These are phyloP conservation scores for Aphanomyces stellatus DNA, from an alignment of 352 stramenopile genomes.

Conservation along the genomic window DNA sequence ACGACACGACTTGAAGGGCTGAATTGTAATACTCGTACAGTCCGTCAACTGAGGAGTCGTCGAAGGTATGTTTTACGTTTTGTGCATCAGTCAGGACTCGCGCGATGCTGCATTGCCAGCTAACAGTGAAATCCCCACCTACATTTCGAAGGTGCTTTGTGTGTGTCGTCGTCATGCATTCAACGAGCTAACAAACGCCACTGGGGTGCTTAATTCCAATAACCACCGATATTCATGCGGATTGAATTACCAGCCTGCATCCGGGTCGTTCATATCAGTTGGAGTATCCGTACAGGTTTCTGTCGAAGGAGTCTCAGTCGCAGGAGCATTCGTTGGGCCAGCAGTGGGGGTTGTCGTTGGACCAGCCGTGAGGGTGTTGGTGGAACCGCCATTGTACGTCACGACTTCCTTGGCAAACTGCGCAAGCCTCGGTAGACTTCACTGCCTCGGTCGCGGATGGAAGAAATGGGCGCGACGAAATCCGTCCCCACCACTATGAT, in stretches of 20 bases:
- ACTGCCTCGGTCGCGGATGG: constrained; percentile 31
- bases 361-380: background rate
- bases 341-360: background rate
- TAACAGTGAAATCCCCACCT: no score
- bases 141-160: no score
- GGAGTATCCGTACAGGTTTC: background rate
- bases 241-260: background rate
- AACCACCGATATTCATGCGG: background rate
- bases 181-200: no score
- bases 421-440: constrained; percentile 37
- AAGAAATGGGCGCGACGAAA: constrained; percentile 31
- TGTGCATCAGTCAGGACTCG: no score
- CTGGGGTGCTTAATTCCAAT: background rate
- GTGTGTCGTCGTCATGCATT: no score
- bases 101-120: no score
- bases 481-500: constrained; percentile 27
- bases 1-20: no score
- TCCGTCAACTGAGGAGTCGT: no score
- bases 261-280: background rate
- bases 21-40: no score
- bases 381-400: constrained; percentile 10
- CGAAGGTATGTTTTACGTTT: no score
- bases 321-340: background rate
- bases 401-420: constrained; percentile 25
- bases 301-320: background rate